phyloP scores from a whole-genome alignment of 2,329 filamentous ascomycete species.

The Mycosphaerella sp. region DNA sequence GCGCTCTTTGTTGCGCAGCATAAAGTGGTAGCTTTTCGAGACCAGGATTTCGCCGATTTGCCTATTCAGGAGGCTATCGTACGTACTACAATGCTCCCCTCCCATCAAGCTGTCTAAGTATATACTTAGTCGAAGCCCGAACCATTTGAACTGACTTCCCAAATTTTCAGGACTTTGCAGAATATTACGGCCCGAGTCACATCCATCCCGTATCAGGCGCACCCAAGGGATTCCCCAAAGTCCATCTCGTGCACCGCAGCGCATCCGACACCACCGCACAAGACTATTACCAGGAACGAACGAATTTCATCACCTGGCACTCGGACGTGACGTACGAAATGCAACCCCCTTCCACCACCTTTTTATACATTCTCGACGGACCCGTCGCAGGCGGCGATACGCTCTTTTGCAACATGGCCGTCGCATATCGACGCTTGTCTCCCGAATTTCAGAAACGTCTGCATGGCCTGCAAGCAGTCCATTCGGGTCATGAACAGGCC shows the following conservation, averaged over 20 bases:
- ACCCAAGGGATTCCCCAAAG: constrained; percentile 64
- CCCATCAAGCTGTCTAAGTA: too few relatives aligned
- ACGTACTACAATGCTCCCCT: not conserved
- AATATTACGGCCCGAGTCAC: constrained; percentile 75
- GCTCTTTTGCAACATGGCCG: constrained; percentile 69
- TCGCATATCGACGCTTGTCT: constrained; percentile 74
- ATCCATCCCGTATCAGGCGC: constrained; percentile 74
- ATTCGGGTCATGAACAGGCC: constrained; percentile 75
- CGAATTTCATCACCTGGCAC: constrained; percentile 76
- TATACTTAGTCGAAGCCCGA: too few relatives aligned
- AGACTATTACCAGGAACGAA: constrained; percentile 61
- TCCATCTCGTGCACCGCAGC: constrained; percentile 72
- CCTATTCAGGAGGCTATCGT: constrained; percentile 60
- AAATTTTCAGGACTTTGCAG: constrained; percentile 48
- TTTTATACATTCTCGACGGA: constrained; percentile 79
- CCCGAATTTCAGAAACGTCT: constrained; percentile 72
- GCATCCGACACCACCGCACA: constrained; percentile 56
- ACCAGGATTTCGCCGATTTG: constrained; percentile 61
- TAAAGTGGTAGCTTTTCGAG: constrained; percentile 71
- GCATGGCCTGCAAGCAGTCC: constrained; percentile 72
- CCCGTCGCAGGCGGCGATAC: constrained; percentile 75
- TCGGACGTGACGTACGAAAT: constrained; percentile 81
- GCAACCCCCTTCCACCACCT: constrained; percentile 84
- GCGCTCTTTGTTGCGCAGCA: constrained; percentile 68
- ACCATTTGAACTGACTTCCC: too few relatives aligned